Evolutionary conservation across 2,329 filamentous ascomycete genomes (phyloP), one percentile per base, ranked within the genome.

Genomic region (Colletotrichum ledebouriae): DNA sequence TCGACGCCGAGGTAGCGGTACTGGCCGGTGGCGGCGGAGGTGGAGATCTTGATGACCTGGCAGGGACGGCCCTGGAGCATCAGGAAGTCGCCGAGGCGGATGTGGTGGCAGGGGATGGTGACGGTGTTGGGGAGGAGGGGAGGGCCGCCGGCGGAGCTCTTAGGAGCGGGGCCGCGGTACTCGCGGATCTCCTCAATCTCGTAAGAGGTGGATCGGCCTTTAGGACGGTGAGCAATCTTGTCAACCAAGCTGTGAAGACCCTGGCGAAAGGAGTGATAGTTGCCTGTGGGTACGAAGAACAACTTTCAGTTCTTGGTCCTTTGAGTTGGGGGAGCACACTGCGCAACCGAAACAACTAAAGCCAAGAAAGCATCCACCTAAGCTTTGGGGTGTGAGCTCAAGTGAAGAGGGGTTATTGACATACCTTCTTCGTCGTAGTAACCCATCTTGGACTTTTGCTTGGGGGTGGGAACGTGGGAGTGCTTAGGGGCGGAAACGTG

Each of bases 21-120:
- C 90, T 99, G 96, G 82, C 96, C 96, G 71, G 96, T 99, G 86
- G 97, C 95, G 75, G 93, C 89, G 67, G 95, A 98, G 84, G 94
- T 97, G 75, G 94, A 97, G 91, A 99, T 98, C 82, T 95, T 95
- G 88, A 99, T 99, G 83, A 99, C 95, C 90, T 99, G 96, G 92
- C 94, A 98, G 78, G 96, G 94, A 76, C 96, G 95, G 82, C 95
- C 95, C 89, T 99, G 96, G 75, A 99, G 94, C 86, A 98, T 97
- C 84, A 99, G 85, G 85, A 99, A 93, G 84, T 99, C 96, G 83
- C 96, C 96, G 77, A 98, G 93, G 86, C 96, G 96, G 86, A 99
- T 95, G 89, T 98, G 97, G 90, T 99, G 94, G 92, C 94, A 97
- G 73, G 97, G 96, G 83, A 99, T 98, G 80, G 94, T 95, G 82